These are phyloP conservation scores for Wickerhamiella musiphila DNA, from an alignment of 805 yeast species.

Conservation along the genomic window DNA sequence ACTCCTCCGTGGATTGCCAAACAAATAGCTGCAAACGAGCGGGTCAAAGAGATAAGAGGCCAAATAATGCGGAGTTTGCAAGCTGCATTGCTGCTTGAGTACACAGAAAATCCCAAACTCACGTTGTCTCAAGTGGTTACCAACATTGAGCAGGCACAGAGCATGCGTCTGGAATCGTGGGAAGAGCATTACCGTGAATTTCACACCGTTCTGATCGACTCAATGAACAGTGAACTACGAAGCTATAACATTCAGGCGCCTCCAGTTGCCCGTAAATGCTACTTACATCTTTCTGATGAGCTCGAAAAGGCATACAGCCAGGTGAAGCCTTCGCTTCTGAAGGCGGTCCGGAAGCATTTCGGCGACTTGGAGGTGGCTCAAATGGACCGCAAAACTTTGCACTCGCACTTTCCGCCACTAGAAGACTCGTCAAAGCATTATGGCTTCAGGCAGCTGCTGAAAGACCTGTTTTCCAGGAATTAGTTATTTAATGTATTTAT, in stretches of 20 bases:
- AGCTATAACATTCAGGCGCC: conserved; percentile 53
- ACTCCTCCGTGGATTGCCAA: conserved; percentile 84
- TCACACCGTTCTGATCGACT: conserved; percentile 22
- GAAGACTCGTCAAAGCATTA: conserved; percentile 19
- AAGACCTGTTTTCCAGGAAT: conserved; percentile 15
- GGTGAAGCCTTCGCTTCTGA: conserved; percentile 16
- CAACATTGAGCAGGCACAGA: conserved; percentile 1
- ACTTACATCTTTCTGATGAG: conserved; percentile 30
- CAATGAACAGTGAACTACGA: conserved; percentile 33
- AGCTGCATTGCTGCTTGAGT: conserved; percentile 16
- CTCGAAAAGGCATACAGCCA: conserved; percentile 24
- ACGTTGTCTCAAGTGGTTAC: neutral
- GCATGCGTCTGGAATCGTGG: conserved; percentile 22
- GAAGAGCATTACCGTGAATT: conserved; percentile 19
- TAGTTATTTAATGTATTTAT: too few species aligned
- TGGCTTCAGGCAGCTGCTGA: conserved; percentile 15
- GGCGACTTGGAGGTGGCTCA: conserved; percentile 8
- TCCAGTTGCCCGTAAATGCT: conserved; percentile 37
- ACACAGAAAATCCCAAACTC: conserved; percentile 8
- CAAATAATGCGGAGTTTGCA: conserved; percentile 17
- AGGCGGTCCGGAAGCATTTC: conserved; percentile 4
- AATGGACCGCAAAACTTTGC: conserved; percentile 6
- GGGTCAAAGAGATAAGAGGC: conserved; percentile 31
- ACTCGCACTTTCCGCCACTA: conserved; percentile 8
- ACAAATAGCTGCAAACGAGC: conserved; percentile 38